Percentiles rank a stretch among this genome's conserved stretches.
phyloP scores from a whole-genome alignment of 129 eudicot genomes.

The Chrysanthemum lavandulifolium region DNA sequence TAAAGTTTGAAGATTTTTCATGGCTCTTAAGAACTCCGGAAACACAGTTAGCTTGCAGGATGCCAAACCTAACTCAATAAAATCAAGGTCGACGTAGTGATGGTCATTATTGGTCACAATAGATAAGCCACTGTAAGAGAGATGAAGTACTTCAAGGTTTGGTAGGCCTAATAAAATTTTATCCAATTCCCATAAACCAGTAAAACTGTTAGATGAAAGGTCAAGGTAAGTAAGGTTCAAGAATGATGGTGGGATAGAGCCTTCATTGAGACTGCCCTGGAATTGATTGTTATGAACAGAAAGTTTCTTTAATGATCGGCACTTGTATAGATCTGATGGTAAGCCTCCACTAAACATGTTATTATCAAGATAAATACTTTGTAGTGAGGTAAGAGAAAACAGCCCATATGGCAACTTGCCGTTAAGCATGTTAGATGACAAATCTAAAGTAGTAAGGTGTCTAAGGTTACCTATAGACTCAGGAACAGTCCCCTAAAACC shows the following conservation, averaged over 20 bases:
- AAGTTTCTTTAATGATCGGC: not conserved
- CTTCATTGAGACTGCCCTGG: not conserved
- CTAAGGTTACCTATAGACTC: not conserved
- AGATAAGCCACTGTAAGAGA: slow-evolving; percentile 15
- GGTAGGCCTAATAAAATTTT: not conserved
- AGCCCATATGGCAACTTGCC: not conserved
- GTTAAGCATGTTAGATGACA: not conserved
- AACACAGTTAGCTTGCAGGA: not conserved
- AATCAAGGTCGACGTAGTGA: not conserved
- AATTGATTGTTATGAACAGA: not conserved
- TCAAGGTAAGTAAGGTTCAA: too few relatives aligned
- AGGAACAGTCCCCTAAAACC: slow-evolving; percentile 2
- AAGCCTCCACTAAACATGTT: slow-evolving; percentile 21
- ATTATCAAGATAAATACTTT: not conserved
- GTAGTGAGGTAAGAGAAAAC: not conserved
- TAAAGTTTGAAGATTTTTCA: not conserved
- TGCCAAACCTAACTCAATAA: not conserved
- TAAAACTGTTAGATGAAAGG: slow-evolving; percentile 11
- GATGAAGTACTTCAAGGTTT: not conserved
- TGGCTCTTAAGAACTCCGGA: not conserved
- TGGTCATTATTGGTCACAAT: not conserved
- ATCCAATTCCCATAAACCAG: slow-evolving; percentile 3
- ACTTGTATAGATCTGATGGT: slow-evolving; percentile 8
- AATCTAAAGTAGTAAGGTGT: not conserved
- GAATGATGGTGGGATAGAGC: not conserved